Evolutionary conservation across 2,329 filamentous ascomycete genomes (phyloP), one percentile per base, ranked within the genome.

Genomic region (Arthrobotrys sinensis): DNA sequence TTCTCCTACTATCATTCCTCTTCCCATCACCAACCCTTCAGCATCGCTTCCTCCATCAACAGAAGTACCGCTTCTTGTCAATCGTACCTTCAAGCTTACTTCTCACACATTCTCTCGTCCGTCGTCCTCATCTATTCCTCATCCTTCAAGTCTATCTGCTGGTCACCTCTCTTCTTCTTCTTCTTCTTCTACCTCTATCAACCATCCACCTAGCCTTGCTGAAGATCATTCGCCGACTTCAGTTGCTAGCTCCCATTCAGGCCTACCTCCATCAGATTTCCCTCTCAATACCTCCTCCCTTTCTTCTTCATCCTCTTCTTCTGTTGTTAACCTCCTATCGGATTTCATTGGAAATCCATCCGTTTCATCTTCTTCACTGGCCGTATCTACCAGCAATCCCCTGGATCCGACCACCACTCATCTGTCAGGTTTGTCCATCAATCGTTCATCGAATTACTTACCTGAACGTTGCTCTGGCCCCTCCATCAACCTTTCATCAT

Each of bases 81-180:
- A 60, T 11, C 55, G 55, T 43, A 60, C 55, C n/a, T 60, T 60
- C 19, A 60, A 60, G 55, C 24, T 60, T 40, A 64, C 24, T 64
- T 24, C 40, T 36, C 60, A 36, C 48, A 16, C 6, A 36, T 48
- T 64, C 24, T 48, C 45, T 2, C 43, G 45, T 48, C 60, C 55
- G 24, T 28, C 36, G 14, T 60, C 34, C 34, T 60, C 55, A 60
- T 60, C 34, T 28, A 0, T 4, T 43, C 28, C 50, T 60, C 32
- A 32, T 36, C 43, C 45, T 46, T 46, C 46, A 8, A 19, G 6
- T 36, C 40, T 62, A 6, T 45, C 16, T 52, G 8, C 48, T 52
- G 19, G 11, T 1, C 16, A 4, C 16, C 36, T 4, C 19, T 62
- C 34, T 28, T 40, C 38, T 19, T 70, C 67, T 43, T 21, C 48